phyloP scores from a whole-genome alignment of 768 basidiomycete species.

The Boletus reticulatus region DNA sequence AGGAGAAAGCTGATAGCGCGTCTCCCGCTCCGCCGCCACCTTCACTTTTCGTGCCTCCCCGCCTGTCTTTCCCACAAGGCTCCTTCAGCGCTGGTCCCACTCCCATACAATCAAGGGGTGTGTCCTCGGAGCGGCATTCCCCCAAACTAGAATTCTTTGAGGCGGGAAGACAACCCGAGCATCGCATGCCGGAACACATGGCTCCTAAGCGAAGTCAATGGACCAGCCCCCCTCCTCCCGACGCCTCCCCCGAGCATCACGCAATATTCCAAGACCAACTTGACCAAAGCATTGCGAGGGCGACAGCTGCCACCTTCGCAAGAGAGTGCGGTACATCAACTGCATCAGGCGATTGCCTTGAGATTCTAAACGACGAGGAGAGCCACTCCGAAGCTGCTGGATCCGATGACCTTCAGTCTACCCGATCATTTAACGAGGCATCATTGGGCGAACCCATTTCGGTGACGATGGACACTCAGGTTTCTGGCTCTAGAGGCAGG shows the following conservation, averaged over 20 bases:
- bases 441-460: slow-evolving; percentile 19
- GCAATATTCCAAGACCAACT: slow-evolving; percentile 66
- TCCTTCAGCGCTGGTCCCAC: slow-evolving; percentile 68
- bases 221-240: slow-evolving; percentile 83
- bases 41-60: slow-evolving; percentile 43
- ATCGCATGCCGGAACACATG: slow-evolving; percentile 65
- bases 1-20: slow-evolving; percentile 67
- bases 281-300: slow-evolving; percentile 62
- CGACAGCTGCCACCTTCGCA: slow-evolving; percentile 60
- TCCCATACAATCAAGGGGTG: slow-evolving; percentile 49
- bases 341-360: slow-evolving; percentile 58
- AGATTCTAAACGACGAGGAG: slow-evolving; percentile 67
- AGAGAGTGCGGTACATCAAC: slow-evolving; percentile 52
- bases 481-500: slow-evolving; percentile 26
- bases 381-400: slow-evolving; percentile 55
- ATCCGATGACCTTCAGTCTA: slow-evolving; percentile 69
- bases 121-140: slow-evolving; percentile 47
- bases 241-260: slow-evolving; percentile 66
- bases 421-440: slow-evolving; percentile 62
- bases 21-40: slow-evolving; percentile 42
- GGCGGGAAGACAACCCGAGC: slow-evolving; percentile 34
- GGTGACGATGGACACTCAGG: slow-evolving; percentile 4
- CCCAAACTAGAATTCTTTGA: slow-evolving; percentile 51
- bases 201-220: slow-evolving; percentile 76
- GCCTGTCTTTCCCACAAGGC: slow-evolving; percentile 55